These are phyloP conservation scores for Agrostemma githago DNA, from an alignment of 148 eudicot species.

Conservation along the genomic window DNA sequence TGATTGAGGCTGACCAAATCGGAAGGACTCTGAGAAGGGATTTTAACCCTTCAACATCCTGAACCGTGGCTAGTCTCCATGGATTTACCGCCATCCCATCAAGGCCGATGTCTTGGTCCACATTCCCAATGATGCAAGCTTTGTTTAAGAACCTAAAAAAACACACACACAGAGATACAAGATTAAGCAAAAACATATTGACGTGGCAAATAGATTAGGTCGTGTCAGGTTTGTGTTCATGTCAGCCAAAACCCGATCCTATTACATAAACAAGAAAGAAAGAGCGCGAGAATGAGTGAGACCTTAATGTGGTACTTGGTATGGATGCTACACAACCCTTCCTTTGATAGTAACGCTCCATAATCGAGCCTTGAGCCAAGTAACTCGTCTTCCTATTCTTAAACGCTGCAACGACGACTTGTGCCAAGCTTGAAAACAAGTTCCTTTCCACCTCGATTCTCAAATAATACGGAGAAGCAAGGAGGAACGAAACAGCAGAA, in stretches of 20 bases:
- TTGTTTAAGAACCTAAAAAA: slow-evolving; percentile 58
- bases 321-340: slow-evolving; percentile 32
- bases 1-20: slow-evolving; percentile 66
- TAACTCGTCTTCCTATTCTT: slow-evolving; percentile 42
- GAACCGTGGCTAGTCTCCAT: slow-evolving; percentile 61
- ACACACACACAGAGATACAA: background rate
- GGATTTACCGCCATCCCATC: slow-evolving; percentile 41
- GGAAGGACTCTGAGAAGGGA: slow-evolving; percentile 61
- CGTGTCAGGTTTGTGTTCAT: too few species aligned
- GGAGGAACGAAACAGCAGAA: slow-evolving; percentile 43
- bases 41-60: slow-evolving; percentile 74
- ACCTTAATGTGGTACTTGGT: slow-evolving; percentile 64
- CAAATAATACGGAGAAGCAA: slow-evolving; percentile 57
- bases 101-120: slow-evolving; percentile 40
- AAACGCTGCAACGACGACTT: slow-evolving; percentile 47
- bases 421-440: slow-evolving; percentile 52
- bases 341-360: slow-evolving; percentile 28
- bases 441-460: slow-evolving; percentile 43
- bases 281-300: background rate
- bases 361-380: slow-evolving; percentile 24
- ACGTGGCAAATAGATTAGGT: too few species aligned
- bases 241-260: too few species aligned
- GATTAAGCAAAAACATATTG: background rate
- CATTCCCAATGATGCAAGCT: slow-evolving; percentile 56
- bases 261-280: too few species aligned